A percentile compares a stretch with the other conserved stretches of the same genome.
phyloP scores from a whole-genome alignment of 208 protist species.

The Blastocrithidia nonstop region DNA sequence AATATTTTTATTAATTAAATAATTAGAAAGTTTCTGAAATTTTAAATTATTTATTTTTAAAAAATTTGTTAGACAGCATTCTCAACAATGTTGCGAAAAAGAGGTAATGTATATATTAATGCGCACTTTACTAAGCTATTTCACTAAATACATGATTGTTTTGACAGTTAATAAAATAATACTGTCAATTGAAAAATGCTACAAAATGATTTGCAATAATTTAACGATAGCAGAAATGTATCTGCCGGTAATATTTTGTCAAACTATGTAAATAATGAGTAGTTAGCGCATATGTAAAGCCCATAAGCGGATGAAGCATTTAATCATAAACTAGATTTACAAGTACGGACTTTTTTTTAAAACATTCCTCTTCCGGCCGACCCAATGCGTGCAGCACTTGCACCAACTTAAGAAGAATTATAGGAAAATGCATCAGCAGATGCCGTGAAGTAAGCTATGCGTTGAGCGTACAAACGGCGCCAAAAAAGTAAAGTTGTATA shows the following conservation, averaged over 20 bases:
- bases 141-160: no score
- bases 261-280: constrained; percentile 25
- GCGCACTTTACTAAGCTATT: no score
- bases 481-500: constrained; percentile 32
- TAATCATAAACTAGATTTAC: constrained; percentile 16
- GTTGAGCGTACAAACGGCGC: constrained; percentile 52
- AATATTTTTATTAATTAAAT: neutral
- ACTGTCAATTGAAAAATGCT: no score
- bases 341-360: constrained; percentile 57
- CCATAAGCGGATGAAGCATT: constrained; percentile 55
- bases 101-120: no score
- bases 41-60: neutral
- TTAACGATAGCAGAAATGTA: no score
- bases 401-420: constrained; percentile 51
- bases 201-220: no score
- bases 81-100: no score
- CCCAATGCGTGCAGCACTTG: constrained; percentile 67
- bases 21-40: no score
- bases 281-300: constrained; percentile 77
- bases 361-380: constrained; percentile 52
- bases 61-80: no score
- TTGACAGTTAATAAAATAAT: no score
- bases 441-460: constrained; percentile 58
- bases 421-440: constrained; percentile 40
- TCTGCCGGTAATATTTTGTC: constrained; percentile 36